Conservation (phyloP, 352 stramenopile genomes). For the Saprolegnia diclina region DNA sequence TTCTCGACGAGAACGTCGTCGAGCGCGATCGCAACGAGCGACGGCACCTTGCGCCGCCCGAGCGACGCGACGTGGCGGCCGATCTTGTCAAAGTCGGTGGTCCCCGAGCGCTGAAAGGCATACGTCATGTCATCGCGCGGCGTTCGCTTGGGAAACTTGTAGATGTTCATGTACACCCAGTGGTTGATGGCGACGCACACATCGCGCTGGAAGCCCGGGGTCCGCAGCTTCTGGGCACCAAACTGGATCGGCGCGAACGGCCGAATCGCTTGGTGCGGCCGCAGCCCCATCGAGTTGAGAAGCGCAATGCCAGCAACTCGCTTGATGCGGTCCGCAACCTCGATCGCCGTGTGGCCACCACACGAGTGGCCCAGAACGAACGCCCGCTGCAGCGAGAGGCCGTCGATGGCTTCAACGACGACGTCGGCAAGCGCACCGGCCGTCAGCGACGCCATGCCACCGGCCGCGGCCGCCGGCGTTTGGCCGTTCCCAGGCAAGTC, state of each 20-base stretch:
- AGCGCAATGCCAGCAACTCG: conserved; percentile 2
- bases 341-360: conserved; percentile 9
- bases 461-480: conserved; percentile 1
- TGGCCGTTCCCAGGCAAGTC: conserved; percentile 15
- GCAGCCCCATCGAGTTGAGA: conserved; percentile 1
- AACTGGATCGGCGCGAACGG: background rate
- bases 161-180: background rate
- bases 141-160: background rate
- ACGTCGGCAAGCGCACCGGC: background rate
- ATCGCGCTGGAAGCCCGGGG: background rate
- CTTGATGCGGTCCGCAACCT: background rate
- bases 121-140: background rate
- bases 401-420: conserved; percentile 10
- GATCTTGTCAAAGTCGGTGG: background rate
- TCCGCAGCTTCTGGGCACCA: background rate
- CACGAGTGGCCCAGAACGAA: conserved; percentile 18
- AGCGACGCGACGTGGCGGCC: background rate
- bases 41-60: background rate
- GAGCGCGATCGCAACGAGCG: background rate
- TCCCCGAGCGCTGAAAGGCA: conserved; percentile 2
- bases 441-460: background rate
- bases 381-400: background rate
- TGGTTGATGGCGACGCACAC: background rate
- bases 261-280: background rate
- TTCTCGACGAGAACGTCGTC: conserved; percentile 13